Conservation (phyloP, 2,329 filamentous ascomycete genomes). For the Colletotrichum theobromicola region DNA sequence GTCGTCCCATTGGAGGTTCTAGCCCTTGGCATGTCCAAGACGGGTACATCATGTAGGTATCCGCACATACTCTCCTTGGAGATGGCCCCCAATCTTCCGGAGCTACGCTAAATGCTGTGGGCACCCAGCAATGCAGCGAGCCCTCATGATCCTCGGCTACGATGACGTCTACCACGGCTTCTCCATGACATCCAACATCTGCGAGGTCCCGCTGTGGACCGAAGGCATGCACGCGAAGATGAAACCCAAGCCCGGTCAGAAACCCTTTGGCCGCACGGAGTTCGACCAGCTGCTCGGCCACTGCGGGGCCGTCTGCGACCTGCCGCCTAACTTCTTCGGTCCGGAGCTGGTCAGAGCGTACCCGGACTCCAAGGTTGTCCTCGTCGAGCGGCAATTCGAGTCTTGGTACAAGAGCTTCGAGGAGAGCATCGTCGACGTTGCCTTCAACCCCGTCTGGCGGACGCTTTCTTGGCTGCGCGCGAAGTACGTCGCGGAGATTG, state of each 20-base stretch:
- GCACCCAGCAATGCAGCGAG: conserved; percentile 26
- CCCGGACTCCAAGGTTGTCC: conserved; percentile 46
- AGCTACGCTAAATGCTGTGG: not conserved
- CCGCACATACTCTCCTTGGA: conserved; percentile 26
- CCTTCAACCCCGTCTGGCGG: conserved; percentile 29
- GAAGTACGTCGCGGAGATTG: conserved; percentile 21
- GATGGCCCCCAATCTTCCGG: conserved; percentile 1
- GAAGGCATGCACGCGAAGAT: conserved; percentile 26
- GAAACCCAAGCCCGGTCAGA: conserved; percentile 24
- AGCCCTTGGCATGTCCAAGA: conserved; percentile 20
- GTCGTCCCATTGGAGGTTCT: conserved; percentile 22
- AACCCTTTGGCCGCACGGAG: conserved; percentile 19
- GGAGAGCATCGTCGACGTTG: conserved; percentile 20
- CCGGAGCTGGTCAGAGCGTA: conserved; percentile 46
- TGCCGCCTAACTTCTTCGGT: conserved; percentile 39
- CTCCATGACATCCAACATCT: conserved; percentile 18
- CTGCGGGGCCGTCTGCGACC: conserved; percentile 40
- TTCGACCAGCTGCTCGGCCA: conserved; percentile 24
- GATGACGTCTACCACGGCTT: conserved; percentile 35
- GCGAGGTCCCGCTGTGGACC: conserved; percentile 4
- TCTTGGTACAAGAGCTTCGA: conserved; percentile 33
- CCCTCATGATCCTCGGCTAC: conserved; percentile 36
- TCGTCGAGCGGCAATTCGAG: conserved; percentile 30
- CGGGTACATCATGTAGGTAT: conserved; percentile 23
- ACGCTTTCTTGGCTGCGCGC: conserved; percentile 26